phyloP scores from a whole-genome alignment of 2,329 filamentous ascomycete genomes.

The Penicillium sclerotiorum region DNA sequence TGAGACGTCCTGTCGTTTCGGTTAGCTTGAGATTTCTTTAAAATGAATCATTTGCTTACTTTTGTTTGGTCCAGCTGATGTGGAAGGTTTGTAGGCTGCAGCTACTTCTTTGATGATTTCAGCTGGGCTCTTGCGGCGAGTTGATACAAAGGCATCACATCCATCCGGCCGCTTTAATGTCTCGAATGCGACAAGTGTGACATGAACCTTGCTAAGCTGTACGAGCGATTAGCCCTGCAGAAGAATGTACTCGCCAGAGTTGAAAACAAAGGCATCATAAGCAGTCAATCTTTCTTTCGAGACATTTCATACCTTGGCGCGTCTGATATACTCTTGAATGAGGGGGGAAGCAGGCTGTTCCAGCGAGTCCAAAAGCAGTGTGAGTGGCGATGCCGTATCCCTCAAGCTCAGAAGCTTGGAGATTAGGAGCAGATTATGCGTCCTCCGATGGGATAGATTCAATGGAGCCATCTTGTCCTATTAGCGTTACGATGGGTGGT shows the following conservation, averaged over 20 bases:
- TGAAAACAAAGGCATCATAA: background rate
- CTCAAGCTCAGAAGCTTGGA: constrained; percentile 78
- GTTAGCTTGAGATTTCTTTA: background rate
- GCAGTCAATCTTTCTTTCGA: background rate
- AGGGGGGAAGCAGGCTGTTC: constrained; percentile 77
- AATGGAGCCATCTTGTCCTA: constrained; percentile 35
- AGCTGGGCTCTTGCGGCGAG: constrained; percentile 60
- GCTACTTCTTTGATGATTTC: constrained; percentile 63
- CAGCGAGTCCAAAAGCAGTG: constrained; percentile 79
- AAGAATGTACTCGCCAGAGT: too few species aligned
- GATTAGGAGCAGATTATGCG: constrained; percentile 81
- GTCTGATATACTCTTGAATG: constrained; percentile 70
- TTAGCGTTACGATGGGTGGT: background rate
- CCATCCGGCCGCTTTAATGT: constrained; percentile 67
- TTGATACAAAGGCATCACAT: constrained; percentile 69
- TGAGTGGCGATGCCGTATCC: constrained; percentile 82
- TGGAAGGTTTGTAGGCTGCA: constrained; percentile 34
- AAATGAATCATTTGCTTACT: constrained; percentile 25
- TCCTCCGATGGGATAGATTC: constrained; percentile 65
- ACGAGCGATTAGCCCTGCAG: constrained; percentile 15
- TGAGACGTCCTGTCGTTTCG: constrained; percentile 62
- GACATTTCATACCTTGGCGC: constrained; percentile 64
- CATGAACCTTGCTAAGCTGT: constrained; percentile 62
- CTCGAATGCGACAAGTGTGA: constrained; percentile 77
- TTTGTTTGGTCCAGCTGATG: constrained; percentile 24